Conservation (phyloP, 2,329 filamentous ascomycete genomes). For the Phoma sp. region DNA sequence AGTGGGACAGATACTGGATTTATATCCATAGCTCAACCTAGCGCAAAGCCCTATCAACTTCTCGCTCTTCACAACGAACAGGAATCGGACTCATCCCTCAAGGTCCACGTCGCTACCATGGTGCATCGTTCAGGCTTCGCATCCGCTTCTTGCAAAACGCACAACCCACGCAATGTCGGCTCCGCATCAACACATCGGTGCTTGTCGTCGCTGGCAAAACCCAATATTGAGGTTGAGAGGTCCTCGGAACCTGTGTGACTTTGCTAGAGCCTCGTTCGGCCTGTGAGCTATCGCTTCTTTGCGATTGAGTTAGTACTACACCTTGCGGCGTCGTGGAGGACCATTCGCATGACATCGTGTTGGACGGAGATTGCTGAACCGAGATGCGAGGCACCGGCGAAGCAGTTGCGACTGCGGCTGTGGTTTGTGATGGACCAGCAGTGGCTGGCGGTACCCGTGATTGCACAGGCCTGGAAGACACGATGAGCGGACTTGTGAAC, state of each 20-base stretch:
- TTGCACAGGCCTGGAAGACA: background rate
- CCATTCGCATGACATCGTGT: background rate
- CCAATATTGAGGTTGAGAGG: background rate
- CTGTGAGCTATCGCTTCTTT: background rate
- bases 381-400: background rate
- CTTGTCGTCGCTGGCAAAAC: background rate
- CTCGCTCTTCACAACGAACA: too few relatives aligned
- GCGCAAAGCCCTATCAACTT: too few relatives aligned
- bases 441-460: too few relatives aligned
- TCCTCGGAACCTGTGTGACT: background rate
- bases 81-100: background rate
- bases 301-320: background rate
- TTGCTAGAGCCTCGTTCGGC: background rate
- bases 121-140: background rate
- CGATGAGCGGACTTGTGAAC: background rate
- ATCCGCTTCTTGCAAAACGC: slow-evolving; percentile 19
- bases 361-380: background rate
- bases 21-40: too few relatives aligned
- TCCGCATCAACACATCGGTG: slow-evolving; percentile 13
- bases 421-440: too few relatives aligned
- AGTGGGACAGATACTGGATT: too few relatives aligned
- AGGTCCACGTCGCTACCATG: background rate
- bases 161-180: slow-evolving; percentile 17
- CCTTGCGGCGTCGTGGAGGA: background rate
- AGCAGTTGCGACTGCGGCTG: background rate